Conservation (phyloP, 306 rosid genomes). For the Quercus bicolor region DNA sequence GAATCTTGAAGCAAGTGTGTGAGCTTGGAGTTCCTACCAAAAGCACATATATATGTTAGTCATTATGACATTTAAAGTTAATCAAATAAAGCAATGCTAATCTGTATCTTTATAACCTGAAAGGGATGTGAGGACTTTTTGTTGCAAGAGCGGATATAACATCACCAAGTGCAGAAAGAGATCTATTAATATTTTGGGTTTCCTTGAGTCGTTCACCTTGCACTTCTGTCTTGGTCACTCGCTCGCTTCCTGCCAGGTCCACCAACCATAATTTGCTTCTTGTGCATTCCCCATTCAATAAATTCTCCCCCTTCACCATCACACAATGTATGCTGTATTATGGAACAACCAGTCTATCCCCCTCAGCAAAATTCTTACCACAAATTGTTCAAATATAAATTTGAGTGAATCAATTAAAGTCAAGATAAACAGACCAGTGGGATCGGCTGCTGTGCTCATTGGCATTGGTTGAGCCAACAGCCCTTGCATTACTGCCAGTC, state of each 20-base stretch:
- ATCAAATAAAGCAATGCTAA: constrained; percentile 14
- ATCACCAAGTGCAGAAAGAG: constrained; percentile 97
- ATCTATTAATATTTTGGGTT: constrained; percentile 91
- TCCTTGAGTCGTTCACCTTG: constrained; percentile 95
- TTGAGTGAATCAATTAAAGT: neutral
- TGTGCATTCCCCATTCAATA: constrained; percentile 84
- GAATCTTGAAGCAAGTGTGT: constrained; percentile 98
- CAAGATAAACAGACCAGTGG: constrained; percentile 62
- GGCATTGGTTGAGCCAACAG: constrained; percentile 82
- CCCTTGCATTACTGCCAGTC: constrained; percentile 97
- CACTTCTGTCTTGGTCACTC: constrained; percentile 91
- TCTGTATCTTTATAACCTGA: constrained; percentile 52
- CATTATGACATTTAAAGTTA: constrained; percentile 10
- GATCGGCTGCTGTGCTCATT: constrained; percentile 96
- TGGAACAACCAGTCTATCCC: constrained; percentile 15
- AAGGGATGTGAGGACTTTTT: constrained; percentile 81
- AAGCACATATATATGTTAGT: constrained; percentile 1
- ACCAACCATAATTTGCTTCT: constrained; percentile 95
- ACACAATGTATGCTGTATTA: constrained; percentile 84
- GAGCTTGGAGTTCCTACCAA: constrained; percentile 88
- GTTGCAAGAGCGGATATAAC: constrained; percentile 96
- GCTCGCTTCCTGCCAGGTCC: constrained; percentile 96
- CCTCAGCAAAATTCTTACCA: constrained; percentile 20
- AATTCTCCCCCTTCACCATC: constrained; percentile 94
- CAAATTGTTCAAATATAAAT: neutral